phyloP scores from a whole-genome alignment of 306 rosid species.

The Argentina anserina region DNA sequence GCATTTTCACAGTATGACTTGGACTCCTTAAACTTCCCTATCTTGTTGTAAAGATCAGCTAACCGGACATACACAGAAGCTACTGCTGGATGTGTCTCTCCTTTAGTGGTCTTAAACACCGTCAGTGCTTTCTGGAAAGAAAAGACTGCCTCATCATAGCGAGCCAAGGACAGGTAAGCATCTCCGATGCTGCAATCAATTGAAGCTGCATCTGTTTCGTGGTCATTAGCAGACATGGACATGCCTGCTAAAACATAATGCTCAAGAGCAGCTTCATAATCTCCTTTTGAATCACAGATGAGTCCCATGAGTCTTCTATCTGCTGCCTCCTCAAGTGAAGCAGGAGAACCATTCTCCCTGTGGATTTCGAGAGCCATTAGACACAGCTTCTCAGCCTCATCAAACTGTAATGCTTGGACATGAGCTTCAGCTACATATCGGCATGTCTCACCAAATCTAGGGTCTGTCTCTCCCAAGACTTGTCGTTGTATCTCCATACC shows the following conservation, averaged over 20 bases:
- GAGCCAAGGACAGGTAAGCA: constrained; percentile 60
- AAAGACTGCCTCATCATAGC: constrained; percentile 72
- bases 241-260: constrained; percentile 77
- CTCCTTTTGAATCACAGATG: constrained; percentile 78
- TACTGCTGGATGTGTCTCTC: constrained; percentile 69
- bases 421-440: constrained; percentile 85
- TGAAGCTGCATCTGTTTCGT: constrained; percentile 57
- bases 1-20: constrained; percentile 77
- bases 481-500: constrained; percentile 79
- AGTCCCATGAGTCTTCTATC: constrained; percentile 87
- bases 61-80: constrained; percentile 75
- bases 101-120: constrained; percentile 64
- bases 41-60: constrained; percentile 76
- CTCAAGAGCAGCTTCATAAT: constrained; percentile 75
- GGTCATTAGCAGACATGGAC: constrained; percentile 67
- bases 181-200: constrained; percentile 85
- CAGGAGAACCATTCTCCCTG: constrained; percentile 46
- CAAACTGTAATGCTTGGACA: constrained; percentile 78
- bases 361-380: constrained; percentile 71
- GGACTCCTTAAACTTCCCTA: constrained; percentile 74
- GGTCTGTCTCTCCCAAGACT: constrained; percentile 67
- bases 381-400: constrained; percentile 79
- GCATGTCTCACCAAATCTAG: constrained; percentile 66
- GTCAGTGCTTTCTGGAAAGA: constrained; percentile 74
- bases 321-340: constrained; percentile 73